phyloP scores from a whole-genome alignment of 2,329 filamentous ascomycete species.

The Diplodia seriata region DNA sequence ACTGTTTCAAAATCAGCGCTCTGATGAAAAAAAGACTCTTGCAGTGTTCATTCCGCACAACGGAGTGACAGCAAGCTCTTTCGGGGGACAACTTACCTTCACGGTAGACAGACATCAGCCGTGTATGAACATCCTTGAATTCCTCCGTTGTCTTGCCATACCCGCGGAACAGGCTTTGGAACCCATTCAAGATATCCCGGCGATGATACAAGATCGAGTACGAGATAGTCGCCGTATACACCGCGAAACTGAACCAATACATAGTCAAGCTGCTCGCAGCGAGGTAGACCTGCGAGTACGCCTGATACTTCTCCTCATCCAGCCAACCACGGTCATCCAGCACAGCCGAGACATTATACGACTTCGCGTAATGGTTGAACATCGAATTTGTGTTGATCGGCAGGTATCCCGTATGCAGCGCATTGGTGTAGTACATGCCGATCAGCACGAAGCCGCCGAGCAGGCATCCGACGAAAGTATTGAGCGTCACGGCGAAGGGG shows the following conservation, averaged over 20 bases:
- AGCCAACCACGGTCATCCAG: slow-evolving; percentile 40
- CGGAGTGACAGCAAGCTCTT: background rate
- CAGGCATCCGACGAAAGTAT: slow-evolving; percentile 45
- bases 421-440: slow-evolving; percentile 42
- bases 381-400: slow-evolving; percentile 46
- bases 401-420: slow-evolving; percentile 45
- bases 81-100: slow-evolving; percentile 28
- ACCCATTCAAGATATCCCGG: slow-evolving; percentile 36
- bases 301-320: slow-evolving; percentile 44
- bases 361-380: slow-evolving; percentile 46
- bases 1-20: slow-evolving; percentile 29
- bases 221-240: slow-evolving; percentile 47
- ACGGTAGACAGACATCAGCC: slow-evolving; percentile 43
- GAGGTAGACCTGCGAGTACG: slow-evolving; percentile 49
- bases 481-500: slow-evolving; percentile 43
- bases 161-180: slow-evolving; percentile 41
- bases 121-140: slow-evolving; percentile 44
- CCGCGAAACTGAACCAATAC: slow-evolving; percentile 49
- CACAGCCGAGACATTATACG: slow-evolving; percentile 46
- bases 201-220: slow-evolving; percentile 47
- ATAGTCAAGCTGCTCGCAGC: slow-evolving; percentile 48
- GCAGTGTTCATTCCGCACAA: too few species aligned
- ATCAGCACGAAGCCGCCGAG: slow-evolving; percentile 38
- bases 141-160: background rate
- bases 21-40: too few species aligned